phyloP scores from a whole-genome alignment of 805 yeast genomes.

The Tetrapisispora arboricola region DNA sequence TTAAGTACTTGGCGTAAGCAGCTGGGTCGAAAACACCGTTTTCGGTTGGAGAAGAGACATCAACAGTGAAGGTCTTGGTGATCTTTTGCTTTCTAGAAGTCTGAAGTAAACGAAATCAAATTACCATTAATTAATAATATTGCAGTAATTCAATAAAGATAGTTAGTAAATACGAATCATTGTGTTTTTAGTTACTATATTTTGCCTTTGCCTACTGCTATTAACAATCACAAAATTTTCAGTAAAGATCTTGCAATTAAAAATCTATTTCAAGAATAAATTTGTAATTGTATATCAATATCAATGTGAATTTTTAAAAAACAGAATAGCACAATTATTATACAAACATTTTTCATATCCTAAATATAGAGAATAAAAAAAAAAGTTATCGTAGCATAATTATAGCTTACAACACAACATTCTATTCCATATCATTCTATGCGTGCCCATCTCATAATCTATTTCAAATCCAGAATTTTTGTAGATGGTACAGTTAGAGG shows the following conservation, averaged over 20 bases:
- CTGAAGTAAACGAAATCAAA: slow-evolving; percentile 31
- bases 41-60: slow-evolving; percentile 94
- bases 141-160: background rate
- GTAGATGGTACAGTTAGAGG: too few species aligned
- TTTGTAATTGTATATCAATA: too few species aligned
- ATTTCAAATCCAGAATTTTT: too few species aligned
- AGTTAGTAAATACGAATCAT: slow-evolving; percentile 4
- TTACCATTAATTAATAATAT: slow-evolving; percentile 16
- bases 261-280: too few species aligned
- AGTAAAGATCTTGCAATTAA: background rate
- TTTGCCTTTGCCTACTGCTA: slow-evolving; percentile 7
- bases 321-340: slow-evolving; percentile 12
- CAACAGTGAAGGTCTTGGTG: slow-evolving; percentile 87
- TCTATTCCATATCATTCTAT: too few species aligned
- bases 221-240: slow-evolving; percentile 5
- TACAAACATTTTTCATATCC: background rate
- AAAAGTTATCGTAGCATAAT: background rate
- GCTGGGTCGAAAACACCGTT: slow-evolving; percentile 97
- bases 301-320: slow-evolving; percentile 16
- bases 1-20: slow-evolving; percentile 93
- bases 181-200: slow-evolving; percentile 9
- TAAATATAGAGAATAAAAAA: background rate
- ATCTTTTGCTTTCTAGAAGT: slow-evolving; percentile 75
- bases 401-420: too few species aligned
- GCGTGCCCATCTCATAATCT: background rate